Evolutionary conservation across 139 green algal species (phyloP), one percentile per base, ranked within the genome.

Genomic region (Astrephomene gubernaculifera): DNA sequence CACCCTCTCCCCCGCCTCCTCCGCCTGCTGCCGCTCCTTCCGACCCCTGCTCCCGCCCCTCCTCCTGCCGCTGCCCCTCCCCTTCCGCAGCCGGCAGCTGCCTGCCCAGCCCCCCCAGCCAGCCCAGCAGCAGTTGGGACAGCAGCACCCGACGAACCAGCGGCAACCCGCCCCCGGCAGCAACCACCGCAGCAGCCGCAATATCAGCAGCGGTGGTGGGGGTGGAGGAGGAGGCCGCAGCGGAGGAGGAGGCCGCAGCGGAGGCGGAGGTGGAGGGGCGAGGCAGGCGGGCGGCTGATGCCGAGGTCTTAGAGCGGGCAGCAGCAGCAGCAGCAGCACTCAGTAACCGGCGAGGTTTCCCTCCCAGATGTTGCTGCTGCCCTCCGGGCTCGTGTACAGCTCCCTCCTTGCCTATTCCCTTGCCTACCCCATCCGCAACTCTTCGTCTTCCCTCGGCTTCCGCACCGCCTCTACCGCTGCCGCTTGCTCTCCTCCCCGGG

Each of bases 51-150:
- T n/a, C n/a, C n/a, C n/a, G 33, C 38, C 35, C 25, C 3, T 1
- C 68, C 39, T 33, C 7, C 1, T 2, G 38, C 4, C 1, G 68
- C 39, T 17, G 12, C 49, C 12, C 12, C 49, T 17, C 49, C 49
- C 12, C 12, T 57, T 17, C 49, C 49, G 49, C 49, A 17, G 12
- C 17, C 12, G 49, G 49, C 49, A 57, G 49, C 49, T 57, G 49
- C 49, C 49, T 12, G 49, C 49, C 49, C 12, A 57, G 17, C 6
- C 5, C 68, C 4, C 4, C 7, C 36, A 75, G 41, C 68, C 68
- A 75, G 39, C 38, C 68, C 68, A 54, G 7, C 38, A 75, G 68
- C 39, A 75, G 68, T 39, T 75, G 68, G 24, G 68, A 38, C 68
- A 75, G 38, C 38, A 75, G 25, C 38, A 75, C 68, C 5, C 68